phyloP scores from a whole-genome alignment of 352 stramenopile genomes.

The Blastocystis sp. region DNA sequence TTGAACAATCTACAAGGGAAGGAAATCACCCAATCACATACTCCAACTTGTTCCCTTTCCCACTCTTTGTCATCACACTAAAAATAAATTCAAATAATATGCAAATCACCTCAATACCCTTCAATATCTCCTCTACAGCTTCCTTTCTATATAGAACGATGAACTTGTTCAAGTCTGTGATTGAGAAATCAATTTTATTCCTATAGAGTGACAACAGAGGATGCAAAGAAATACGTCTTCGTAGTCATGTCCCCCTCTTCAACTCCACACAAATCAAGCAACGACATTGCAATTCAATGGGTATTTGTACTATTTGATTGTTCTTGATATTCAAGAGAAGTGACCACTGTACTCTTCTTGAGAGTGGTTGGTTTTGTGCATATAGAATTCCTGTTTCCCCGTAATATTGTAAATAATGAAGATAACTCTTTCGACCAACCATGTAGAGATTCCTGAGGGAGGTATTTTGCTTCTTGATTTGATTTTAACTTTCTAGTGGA shows the following conservation, averaged over 20 bases:
- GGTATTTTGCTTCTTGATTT: slow-evolving; percentile 67
- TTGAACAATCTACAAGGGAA: slow-evolving; percentile 19
- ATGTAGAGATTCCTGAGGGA: slow-evolving; percentile 84
- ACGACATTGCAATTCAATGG: slow-evolving; percentile 3
- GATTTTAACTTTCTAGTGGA: slow-evolving; percentile 71
- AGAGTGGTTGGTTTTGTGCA: background rate
- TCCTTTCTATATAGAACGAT: slow-evolving; percentile 32
- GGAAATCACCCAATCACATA: background rate
- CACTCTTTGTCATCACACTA: slow-evolving; percentile 53
- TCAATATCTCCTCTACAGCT: background rate
- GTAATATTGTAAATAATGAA: slow-evolving; percentile 70
- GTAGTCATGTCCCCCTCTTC: background rate
- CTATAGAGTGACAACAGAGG: background rate
- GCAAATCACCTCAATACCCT: background rate
- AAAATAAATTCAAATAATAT: background rate
- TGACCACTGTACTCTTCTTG: slow-evolving; percentile 66
- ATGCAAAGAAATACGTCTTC: background rate
- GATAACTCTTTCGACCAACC: slow-evolving; percentile 82
- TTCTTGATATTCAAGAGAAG: slow-evolving; percentile 71
- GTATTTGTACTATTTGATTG: background rate
- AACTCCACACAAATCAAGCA: slow-evolving; percentile 57
- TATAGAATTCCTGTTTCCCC: slow-evolving; percentile 34
- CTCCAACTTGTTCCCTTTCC: slow-evolving; percentile 23
- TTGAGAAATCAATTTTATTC: slow-evolving; percentile 14
- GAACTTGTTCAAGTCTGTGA: slow-evolving; percentile 16